Percentiles rank a stretch among this genome's conserved stretches.
Conservation (phyloP, 1,284 basidiomycete genomes). For the Naganishia sp. region DNA sequence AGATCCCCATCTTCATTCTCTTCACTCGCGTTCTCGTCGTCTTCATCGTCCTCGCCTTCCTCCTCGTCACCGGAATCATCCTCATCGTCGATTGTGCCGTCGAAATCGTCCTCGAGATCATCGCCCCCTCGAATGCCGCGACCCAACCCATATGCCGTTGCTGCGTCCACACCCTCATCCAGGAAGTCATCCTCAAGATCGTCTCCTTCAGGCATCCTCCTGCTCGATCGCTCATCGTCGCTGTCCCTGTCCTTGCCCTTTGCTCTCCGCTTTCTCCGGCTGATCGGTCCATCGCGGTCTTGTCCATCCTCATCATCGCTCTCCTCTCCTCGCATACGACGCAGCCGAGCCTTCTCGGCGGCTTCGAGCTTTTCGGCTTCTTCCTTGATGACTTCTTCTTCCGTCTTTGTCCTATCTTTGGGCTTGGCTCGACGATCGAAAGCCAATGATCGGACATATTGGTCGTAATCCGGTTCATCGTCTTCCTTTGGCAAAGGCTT, state of each 20-base stretch:
- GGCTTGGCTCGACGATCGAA: slow-evolving; percentile 93
- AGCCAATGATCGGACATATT: slow-evolving; percentile 85
- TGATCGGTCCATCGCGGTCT: slow-evolving; percentile 35
- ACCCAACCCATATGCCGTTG: slow-evolving; percentile 49
- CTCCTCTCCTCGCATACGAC: slow-evolving; percentile 84
- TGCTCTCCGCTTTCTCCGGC: slow-evolving; percentile 41
- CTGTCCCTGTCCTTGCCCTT: slow-evolving; percentile 53
- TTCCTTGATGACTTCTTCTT: slow-evolving; percentile 87
- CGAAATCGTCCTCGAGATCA: slow-evolving; percentile 41
- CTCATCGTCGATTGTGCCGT: slow-evolving; percentile 38
- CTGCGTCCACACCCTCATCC: slow-evolving; percentile 58
- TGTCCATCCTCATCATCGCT: slow-evolving; percentile 64
- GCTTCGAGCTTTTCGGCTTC: slow-evolving; percentile 84
- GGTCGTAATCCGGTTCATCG: slow-evolving; percentile 73
- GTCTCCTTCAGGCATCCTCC: slow-evolving; percentile 64
- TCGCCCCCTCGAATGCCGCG: slow-evolving; percentile 55
- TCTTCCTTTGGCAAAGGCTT: slow-evolving; percentile 52
- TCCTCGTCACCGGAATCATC: slow-evolving; percentile 20
- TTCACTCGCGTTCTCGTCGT: slow-evolving; percentile 38
- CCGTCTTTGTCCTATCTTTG: slow-evolving; percentile 93
- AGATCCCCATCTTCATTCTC: slow-evolving; percentile 40
- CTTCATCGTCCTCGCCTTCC: slow-evolving; percentile 32
- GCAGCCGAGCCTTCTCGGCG: slow-evolving; percentile 75
- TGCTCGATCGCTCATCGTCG: slow-evolving; percentile 56
- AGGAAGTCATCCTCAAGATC: slow-evolving; percentile 91